phyloP scores from a whole-genome alignment of 352 stramenopile species.

The Phytophthora lateralis region DNA sequence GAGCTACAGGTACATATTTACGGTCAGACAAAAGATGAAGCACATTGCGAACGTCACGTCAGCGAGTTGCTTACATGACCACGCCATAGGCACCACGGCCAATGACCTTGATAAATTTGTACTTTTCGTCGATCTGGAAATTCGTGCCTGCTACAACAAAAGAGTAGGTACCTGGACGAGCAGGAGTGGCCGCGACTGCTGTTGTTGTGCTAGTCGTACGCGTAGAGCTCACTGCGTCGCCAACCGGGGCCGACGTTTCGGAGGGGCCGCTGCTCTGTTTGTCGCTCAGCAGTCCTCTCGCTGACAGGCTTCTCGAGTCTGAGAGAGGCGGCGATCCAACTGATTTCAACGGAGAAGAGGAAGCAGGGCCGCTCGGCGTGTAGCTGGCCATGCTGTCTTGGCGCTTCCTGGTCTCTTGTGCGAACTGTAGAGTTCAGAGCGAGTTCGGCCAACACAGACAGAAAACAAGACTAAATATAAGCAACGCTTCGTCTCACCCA shows the following conservation, averaged over 20 bases:
- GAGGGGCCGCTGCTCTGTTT: constrained; percentile 7
- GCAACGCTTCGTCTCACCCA: constrained; percentile 14
- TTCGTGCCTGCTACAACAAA: constrained; percentile 88
- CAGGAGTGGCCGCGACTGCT: constrained; percentile 10
- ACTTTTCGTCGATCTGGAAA: constrained; percentile 93
- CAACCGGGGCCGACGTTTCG: constrained; percentile 21
- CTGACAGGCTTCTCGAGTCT: constrained; percentile 17
- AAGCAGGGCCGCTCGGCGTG: constrained; percentile 19
- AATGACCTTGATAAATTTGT: constrained; percentile 95
- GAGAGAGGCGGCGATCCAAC: constrained; percentile 17
- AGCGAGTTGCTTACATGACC: constrained; percentile 81
- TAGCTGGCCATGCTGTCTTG: constrained; percentile 31
- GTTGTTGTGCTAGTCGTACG: constrained; percentile 13
- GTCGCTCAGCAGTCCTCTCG: constrained; percentile 16
- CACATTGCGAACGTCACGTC: not conserved
- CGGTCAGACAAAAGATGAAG: constrained; percentile 3
- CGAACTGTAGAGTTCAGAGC: constrained; percentile 10
- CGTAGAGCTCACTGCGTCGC: constrained; percentile 15
- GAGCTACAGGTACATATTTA: constrained; percentile 46
- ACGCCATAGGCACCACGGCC: constrained; percentile 95
- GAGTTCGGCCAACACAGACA: constrained; percentile 12
- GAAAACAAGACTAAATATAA: constrained; percentile 32
- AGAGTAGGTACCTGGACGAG: constrained; percentile 69
- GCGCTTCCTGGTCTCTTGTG: constrained; percentile 11
- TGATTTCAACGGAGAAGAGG: constrained; percentile 37